Evolutionary conservation across 2,329 filamentous ascomycete genomes (phyloP), one percentile per base, ranked within the genome.

Genomic region (Pseudofabraea citricarpa): DNA sequence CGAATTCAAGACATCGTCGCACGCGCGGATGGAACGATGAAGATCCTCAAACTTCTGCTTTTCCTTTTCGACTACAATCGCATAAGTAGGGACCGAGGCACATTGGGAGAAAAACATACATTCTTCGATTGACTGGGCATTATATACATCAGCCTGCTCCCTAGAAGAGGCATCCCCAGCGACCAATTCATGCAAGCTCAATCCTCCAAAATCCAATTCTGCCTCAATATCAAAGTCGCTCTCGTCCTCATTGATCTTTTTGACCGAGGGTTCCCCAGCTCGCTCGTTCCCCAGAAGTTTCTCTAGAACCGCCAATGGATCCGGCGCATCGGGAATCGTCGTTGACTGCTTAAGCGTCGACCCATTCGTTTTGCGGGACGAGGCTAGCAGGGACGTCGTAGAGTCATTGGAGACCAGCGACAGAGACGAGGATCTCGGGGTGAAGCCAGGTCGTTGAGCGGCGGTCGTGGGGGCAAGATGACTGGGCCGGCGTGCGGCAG

Each of bases 1-100:
- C 0, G 90, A 95, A 64, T 83, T 87, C 36, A 97, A 76, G 40
- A 97, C 88, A 61, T 95, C 86, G 65, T 98, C 93, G 68, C 91
- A 98, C 40, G 88, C 87, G 61, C 74, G 67, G 57, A 98, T 97
- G 4, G 90, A 94, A 57, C 78, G 81, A 65, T 97, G 93, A 32
- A 98, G 74, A 44, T 94, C 89, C 64, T 96, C 85, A 56, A 95
- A 95, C 58, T 85, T 90, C 57, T 84, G 74, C 63, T 85, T 87
- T 53, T 95, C 88, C 52, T 77, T 77, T 63, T 93, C 85, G 62
- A 90, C 88, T 83, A 51, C 37, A 22, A 20, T 23, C 21, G 31
- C n/a, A 27, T 24, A 16, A 43, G 47, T 51, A 50, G 47, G 29
- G 47, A 44, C 21, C 45, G 18, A 13, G 35, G 35, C 33, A 24